These are phyloP conservation scores for Fusarium sp. DNA, from an alignment of 2,329 filamentous ascomycete species.

Conservation along the genomic window DNA sequence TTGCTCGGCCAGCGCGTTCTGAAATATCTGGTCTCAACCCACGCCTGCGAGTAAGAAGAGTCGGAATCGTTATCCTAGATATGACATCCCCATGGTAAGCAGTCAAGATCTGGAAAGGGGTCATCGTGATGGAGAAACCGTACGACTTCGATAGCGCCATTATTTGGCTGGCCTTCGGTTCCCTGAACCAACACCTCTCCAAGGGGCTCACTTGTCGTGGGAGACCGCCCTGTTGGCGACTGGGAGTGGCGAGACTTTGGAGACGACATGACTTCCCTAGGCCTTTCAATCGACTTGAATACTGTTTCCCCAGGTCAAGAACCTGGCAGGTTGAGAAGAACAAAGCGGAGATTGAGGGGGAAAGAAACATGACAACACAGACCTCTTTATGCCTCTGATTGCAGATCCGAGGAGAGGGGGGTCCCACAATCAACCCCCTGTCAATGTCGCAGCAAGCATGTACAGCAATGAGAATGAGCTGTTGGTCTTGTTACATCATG, in stretches of 20 bases:
- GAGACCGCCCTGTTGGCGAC: not conserved
- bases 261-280: not conserved
- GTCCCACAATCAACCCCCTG: not conserved
- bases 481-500: not conserved
- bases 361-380: not conserved
- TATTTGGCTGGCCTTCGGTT: not conserved
- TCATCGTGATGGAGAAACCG: not conserved
- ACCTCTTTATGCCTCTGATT: not conserved
- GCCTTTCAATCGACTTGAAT: not conserved
- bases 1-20: accelerated
- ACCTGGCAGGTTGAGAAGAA: not conserved
- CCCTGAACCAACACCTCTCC: not conserved
- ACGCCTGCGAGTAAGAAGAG: slow-evolving; percentile 32
- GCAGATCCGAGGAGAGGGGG: not conserved
- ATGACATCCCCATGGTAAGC: not conserved
- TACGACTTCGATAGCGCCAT: slow-evolving; percentile 29
- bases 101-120: accelerated
- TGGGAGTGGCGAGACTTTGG: not conserved
- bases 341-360: not conserved
- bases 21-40: not conserved
- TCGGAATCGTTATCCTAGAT: slow-evolving; percentile 25
- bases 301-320: not conserved
- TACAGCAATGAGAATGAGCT: not conserved
- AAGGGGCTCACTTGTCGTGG: not conserved
- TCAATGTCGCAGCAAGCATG: not conserved